Base-by-base conservation (phyloP, 2,329 filamentous ascomycete species). In the Monilinia polystroma region DNA sequence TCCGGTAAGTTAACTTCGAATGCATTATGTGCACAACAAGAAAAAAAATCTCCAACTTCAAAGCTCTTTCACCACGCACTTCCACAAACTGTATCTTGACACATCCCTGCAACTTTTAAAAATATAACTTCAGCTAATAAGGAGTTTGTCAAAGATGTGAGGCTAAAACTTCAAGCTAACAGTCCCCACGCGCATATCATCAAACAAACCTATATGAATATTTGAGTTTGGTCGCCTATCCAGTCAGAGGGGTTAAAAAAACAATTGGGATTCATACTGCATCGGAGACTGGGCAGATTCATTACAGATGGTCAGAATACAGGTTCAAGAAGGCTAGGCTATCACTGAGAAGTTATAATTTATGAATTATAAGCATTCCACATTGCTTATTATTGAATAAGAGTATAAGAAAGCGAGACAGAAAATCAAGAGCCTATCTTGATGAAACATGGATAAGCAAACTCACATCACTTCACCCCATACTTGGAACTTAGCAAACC, bases 381-480 rank as follows among this genome's bases (percentile, higher is more conserved):
- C 18, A 29, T 49, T 8, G 11, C 20, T 16, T n/a, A 18, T 49
- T 20, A 23, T 49, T 12, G 49, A 4, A n/a, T 26, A 51, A 51
- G n/a, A 26, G 8, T 23, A 26, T 8, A 51, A 51, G 49, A 26
- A 51, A 5, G 20, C n/a, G n/a, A 51, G n/a, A 26, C 12, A 23
- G 2, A 3, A 12, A 26, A 51, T 51, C n/a, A 20, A 51, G 29
- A 35, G 38, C 12, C 58, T 14, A 45, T 20, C 43, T 14, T 62
- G n/a, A 51, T 62, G 45, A 51, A 62, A 62, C 45, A 62, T 18
- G 23, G 32, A 62, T 51, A 26, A 51, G 45, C 45, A 45, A 62
- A 12, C 4, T 52, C 45, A 47, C 57, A 3, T 49, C 57, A 59
- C 43, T 2, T 59, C 8, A 23, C 43, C 43, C 43, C 32, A 38